These are phyloP conservation scores for Podospora pseudocomata DNA, from an alignment of 495 filamentous ascomycete species.

Conservation along the genomic window DNA sequence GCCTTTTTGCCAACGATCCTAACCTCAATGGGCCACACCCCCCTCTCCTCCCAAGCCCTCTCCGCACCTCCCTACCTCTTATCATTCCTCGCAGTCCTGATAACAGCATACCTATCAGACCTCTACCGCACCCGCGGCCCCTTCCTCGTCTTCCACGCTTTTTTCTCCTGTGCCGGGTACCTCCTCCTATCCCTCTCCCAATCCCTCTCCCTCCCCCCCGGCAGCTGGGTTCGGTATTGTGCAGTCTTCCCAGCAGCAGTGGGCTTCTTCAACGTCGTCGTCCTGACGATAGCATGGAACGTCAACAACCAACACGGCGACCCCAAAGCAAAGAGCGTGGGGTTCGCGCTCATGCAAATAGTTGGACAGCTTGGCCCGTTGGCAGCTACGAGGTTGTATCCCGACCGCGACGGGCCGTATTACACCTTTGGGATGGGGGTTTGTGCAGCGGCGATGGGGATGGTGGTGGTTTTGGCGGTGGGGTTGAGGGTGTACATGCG, in stretches of 20 bases:
- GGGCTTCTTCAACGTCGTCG: constrained; percentile 67
- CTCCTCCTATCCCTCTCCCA: constrained; percentile 49
- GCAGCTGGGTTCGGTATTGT: constrained; percentile 53
- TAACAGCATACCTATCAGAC: constrained; percentile 68
- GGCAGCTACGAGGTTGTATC: constrained; percentile 69
- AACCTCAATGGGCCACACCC: constrained; percentile 67
- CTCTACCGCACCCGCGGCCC: constrained; percentile 57
- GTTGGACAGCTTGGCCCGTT: constrained; percentile 72
- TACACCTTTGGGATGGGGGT: constrained; percentile 62
- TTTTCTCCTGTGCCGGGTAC: constrained; percentile 60
- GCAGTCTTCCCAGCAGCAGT: constrained; percentile 67
- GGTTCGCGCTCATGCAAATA: constrained; percentile 66
- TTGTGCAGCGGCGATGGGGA: constrained; percentile 65
- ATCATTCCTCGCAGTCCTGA: constrained; percentile 68
- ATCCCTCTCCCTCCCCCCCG: constrained; percentile 19
- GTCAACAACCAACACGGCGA: constrained; percentile 68
- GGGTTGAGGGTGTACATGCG: constrained; percentile 53
- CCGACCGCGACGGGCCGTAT: constrained; percentile 56
- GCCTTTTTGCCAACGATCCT: constrained; percentile 83
- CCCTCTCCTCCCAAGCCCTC: constrained; percentile 71
- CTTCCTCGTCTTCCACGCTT: constrained; percentile 59
- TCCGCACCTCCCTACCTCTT: constrained; percentile 75
- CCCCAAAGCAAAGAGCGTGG: constrained; percentile 56
- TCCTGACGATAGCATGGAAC: constrained; percentile 71
- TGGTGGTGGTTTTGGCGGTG: constrained; percentile 55